Evolutionary conservation across 176 grass and related monocot species (phyloP), one percentile per base, ranked within the genome.

Genomic region (Chloris gayana): DNA sequence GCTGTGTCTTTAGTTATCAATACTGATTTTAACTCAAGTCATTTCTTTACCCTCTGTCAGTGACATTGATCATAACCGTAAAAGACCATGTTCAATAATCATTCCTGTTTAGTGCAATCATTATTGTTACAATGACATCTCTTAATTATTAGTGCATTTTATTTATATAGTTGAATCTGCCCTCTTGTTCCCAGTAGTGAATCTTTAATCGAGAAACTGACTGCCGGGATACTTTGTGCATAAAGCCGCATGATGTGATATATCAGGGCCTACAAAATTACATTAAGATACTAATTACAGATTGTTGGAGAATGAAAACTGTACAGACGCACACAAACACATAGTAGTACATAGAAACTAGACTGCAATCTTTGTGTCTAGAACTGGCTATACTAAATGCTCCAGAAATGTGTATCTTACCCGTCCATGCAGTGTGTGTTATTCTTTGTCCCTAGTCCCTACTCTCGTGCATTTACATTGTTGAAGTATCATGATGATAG

Each of bases 271-370:
- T 60, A 14, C 64, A 65, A 31, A 58, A 44, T 70, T 67, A 67
- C 17, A 25, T 32, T 86, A 29, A 10, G 69, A 21, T 7, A 14
- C 30, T 64, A 73, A 51, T 62, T 62, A 21, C 51, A 26, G 18
- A 25, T 33, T 45, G 58, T 56, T 45, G 56, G 63, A 80, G 35
- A 74, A 24, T 74, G 29, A 67, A 86, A 53, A 27, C 58, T 74
- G 30, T 44, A 80, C 22, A 18, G 14, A 51, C 53, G 17, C 24
- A 71, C 6, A 37, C 74, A 26, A 68, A 32, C 47, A 35, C 63
- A 67, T 37, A 58, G 22, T 62, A 2, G 34, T 35, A 35, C 15
- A 47, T 71, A 37, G 7, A 31, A 4, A 17, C 53, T 47, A n/a
- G n/a, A 15, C 78, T 72, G 9, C 15, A 72, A 46, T 15, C 19